Evolutionary conservation across 192 early-diverging fungal species (phyloP).

Genomic region (Powellomyces hirtus): DNA sequence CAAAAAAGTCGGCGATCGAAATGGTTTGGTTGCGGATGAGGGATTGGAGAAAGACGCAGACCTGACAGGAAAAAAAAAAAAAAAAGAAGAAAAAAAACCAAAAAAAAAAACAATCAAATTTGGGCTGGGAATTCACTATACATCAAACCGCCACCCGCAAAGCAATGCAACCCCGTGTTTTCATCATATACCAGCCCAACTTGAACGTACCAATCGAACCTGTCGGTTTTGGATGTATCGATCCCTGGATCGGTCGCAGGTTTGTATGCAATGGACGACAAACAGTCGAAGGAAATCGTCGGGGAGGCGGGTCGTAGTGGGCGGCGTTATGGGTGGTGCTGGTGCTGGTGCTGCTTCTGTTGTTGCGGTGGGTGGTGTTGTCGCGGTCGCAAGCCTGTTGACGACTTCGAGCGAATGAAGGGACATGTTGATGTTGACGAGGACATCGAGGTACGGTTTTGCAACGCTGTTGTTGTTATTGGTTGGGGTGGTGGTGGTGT

Average conservation of each 20-base stretch:
- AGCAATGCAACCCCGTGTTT: too few relatives aligned
- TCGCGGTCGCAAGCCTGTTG: conserved; percentile 29
- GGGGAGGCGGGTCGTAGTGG: conserved; percentile 13
- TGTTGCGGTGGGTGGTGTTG: too few relatives aligned
- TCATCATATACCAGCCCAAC: too few relatives aligned
- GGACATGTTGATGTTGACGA: conserved; percentile 25
- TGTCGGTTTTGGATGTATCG: conserved; percentile 31
- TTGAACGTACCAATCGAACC: conserved; percentile 29
- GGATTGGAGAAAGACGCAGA: conserved; percentile 41
- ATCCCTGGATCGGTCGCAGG: conserved; percentile 26
- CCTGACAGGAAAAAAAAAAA: too few relatives aligned
- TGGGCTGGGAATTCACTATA: too few relatives aligned
- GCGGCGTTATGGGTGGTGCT: too few relatives aligned
- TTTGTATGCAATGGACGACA: conserved; percentile 24
- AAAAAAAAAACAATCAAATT: not conserved
- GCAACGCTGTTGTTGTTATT: not conserved
- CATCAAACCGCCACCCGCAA: too few relatives aligned
- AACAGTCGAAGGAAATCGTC: conserved; percentile 26
- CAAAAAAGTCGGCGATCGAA: conserved; percentile 17
- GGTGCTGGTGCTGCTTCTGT: too few relatives aligned
- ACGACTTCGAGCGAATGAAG: conserved; percentile 37
- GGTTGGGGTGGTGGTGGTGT: not conserved
- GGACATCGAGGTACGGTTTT: conserved; percentile 16
- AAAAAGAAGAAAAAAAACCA: not conserved
- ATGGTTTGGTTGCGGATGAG: conserved; percentile 25